Evolutionary conservation across 2,329 filamentous ascomycete species (phyloP).

Genomic region (Neofusicoccum umdonicola): DNA sequence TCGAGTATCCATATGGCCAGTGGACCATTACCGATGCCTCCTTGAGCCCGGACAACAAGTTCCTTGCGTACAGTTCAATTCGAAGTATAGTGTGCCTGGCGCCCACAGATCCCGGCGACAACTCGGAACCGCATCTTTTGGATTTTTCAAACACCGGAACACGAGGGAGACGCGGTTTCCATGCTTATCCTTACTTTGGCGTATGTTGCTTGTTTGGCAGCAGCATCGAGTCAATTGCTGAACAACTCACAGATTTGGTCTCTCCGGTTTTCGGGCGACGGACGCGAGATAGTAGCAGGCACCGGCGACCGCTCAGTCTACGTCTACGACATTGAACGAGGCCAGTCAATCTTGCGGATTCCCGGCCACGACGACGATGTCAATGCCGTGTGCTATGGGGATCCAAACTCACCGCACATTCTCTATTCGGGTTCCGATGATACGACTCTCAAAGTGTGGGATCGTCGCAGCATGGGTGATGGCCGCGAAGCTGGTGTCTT

Average conservation of each 20-base stretch:
- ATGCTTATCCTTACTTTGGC: slow-evolving; percentile 32
- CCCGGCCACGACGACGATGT: slow-evolving; percentile 83
- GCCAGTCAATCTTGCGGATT: slow-evolving; percentile 70
- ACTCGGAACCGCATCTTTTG: slow-evolving; percentile 74
- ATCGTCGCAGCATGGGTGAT: slow-evolving; percentile 68
- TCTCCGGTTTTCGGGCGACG: slow-evolving; percentile 87
- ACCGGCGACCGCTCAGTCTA: slow-evolving; percentile 77
- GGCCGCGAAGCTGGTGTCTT: slow-evolving; percentile 64
- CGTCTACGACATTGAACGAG: slow-evolving; percentile 87
- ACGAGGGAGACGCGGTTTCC: slow-evolving; percentile 35
- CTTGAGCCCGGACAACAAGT: slow-evolving; percentile 85
- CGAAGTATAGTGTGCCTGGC: slow-evolving; percentile 80
- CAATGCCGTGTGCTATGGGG: slow-evolving; percentile 94
- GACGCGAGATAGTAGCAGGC: slow-evolving; percentile 84
- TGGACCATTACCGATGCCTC: slow-evolving; percentile 97
- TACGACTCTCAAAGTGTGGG: slow-evolving; percentile 92
- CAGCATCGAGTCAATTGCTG: neutral
- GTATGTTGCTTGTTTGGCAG: slow-evolving; percentile 64
- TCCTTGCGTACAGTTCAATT: slow-evolving; percentile 89
- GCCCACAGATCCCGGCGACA: slow-evolving; percentile 79
- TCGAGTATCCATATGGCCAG: slow-evolving; percentile 77
- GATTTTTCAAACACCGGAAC: slow-evolving; percentile 61
- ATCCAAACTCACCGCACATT: slow-evolving; percentile 84
- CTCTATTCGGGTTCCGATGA: slow-evolving; percentile 96
- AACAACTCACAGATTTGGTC: slow-evolving; percentile 68